Base-by-base conservation (phyloP, 805 yeast species). In the Kluyveromyces dobzhanskii region DNA sequence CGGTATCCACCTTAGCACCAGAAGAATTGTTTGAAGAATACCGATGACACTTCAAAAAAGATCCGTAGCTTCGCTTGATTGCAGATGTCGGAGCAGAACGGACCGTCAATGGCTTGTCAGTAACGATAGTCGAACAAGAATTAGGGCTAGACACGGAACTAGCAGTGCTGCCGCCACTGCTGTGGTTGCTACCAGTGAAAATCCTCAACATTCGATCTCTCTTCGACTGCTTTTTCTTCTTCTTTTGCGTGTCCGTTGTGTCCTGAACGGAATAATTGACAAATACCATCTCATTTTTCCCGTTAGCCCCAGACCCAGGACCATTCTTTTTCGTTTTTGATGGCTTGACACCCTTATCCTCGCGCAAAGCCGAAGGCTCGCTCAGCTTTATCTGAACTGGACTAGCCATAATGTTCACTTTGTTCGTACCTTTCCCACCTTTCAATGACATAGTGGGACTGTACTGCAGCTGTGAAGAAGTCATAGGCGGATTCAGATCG, bases 221-320 rank as follows among this genome's bases (percentile, higher is more conserved):
- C 11, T 56, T 44, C 7, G 54, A 52, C 34, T 54, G 54, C 32
- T 54, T 53, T 42, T 51, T 52, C 25, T 45, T 35, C 14, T 40
- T 38, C 14, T 40, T 38, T 6, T 41, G 25, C 4, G 37, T 26
- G 4, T 43, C 43, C 8, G 36, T 35, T n/a, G 48, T 44, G 26
- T 57, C 61, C 32, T 57, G 60, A 7, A 58, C 61, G 14, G 61
- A 57, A 37, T 57, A 58, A 42, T 58, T 58, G 7, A 58, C 63
- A 39, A 58, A 58, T 4, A 56, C 61, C 59, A 58, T 56, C 21
- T 50, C 54, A 12, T 56, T 54, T 35, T 47, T 49, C 11, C 42
- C 25, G 24, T 21, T 21, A 21, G 24, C 6, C 6, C 24, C 24
- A n/a, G 30, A 27, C 6, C 30, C 16, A 14, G 30, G n/a, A 24